Evolutionary conservation across 805 yeast genomes (phyloP), one percentile per base, ranked within the genome.

Genomic region (Citeromyces matritensis): DNA sequence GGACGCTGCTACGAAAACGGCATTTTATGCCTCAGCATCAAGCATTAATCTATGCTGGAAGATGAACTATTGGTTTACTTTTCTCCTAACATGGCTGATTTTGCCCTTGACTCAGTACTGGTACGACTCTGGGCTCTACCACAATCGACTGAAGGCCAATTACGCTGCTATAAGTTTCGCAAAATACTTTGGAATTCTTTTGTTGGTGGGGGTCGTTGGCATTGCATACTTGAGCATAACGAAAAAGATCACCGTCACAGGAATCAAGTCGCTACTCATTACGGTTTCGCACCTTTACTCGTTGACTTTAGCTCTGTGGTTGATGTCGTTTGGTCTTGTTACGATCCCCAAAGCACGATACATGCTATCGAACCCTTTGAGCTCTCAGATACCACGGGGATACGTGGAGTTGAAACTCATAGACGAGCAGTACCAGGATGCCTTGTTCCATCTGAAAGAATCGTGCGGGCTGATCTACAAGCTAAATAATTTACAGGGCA

Each of bases 301-400:
- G 0, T 59, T 83, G 44, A 59, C 76, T 2, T 44, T 83, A 23
- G 85, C 88, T 2, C 62, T 80, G 14, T 81, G 91, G 88, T 55
- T 83, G 35, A 73, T 83, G 80, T 81, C 88, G 3, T 86, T 82
- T 48, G 94, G 94, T 0, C 51, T 80, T 30, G 66, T 80, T 11
- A 63, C 65, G 28, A 58, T 81, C 2, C 93, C 94, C 0, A 60
- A 80, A 35, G 48, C 30, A 10, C 32, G 30, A 19, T 53, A 43
- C 42, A 33, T 36, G 17, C 33, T 38, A 12, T 37, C 49, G 1
- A 42, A 48, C 5, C 40, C 40, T 26, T 46, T 45, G 33, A 43
- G 57, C 33, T 47, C 43, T 27, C 44, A 42, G 25, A 38, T 51
- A n/a, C 42, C 41, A 44, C 33, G 31, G 11, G 26, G 35, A 21